phyloP scores from a whole-genome alignment of 495 filamentous ascomycete genomes.

The Beverwykella pulmonaria region DNA sequence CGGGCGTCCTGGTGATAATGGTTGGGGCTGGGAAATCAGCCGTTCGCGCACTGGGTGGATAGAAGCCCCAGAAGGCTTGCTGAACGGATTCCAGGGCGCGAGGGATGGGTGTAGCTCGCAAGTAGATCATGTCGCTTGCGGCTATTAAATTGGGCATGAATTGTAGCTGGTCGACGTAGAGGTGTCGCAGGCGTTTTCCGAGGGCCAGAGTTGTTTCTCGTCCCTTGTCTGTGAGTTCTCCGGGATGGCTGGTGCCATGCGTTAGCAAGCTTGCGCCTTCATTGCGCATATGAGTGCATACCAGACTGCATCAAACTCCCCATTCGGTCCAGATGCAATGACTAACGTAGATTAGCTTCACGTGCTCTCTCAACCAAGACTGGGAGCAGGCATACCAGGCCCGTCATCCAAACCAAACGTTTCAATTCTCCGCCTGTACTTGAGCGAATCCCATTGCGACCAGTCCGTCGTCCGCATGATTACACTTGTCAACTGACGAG shows the following conservation, averaged over 20 bases:
- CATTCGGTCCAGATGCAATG: constrained; percentile 64
- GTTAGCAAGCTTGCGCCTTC: neutral
- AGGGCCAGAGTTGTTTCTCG: constrained; percentile 81
- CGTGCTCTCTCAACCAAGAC: neutral
- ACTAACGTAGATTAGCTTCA: constrained; percentile 38
- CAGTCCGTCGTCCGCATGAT: constrained; percentile 62
- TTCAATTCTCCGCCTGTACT: constrained; percentile 80
- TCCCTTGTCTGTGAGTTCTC: constrained; percentile 86
- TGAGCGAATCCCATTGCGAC: constrained; percentile 65
- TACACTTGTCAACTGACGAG: constrained; percentile 69
- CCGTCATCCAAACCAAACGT: constrained; percentile 74
- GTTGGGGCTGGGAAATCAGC: constrained; percentile 69
- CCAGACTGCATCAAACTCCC: constrained; percentile 78
- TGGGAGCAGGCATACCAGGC: constrained; percentile 46
- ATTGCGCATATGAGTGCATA: constrained; percentile 21
- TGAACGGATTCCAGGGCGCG: constrained; percentile 87
- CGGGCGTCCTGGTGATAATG: constrained; percentile 69
- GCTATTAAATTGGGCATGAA: constrained; percentile 75
- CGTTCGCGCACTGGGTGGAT: constrained; percentile 70
- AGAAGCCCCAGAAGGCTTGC: constrained; percentile 86
- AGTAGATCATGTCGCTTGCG: constrained; percentile 72
- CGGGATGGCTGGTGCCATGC: constrained; percentile 60
- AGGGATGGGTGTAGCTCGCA: constrained; percentile 82
- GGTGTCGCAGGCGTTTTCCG: constrained; percentile 72
- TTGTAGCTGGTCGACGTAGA: constrained; percentile 85